phyloP scores from a whole-genome alignment of 176 grass and related monocot species.

The Poa annua region DNA sequence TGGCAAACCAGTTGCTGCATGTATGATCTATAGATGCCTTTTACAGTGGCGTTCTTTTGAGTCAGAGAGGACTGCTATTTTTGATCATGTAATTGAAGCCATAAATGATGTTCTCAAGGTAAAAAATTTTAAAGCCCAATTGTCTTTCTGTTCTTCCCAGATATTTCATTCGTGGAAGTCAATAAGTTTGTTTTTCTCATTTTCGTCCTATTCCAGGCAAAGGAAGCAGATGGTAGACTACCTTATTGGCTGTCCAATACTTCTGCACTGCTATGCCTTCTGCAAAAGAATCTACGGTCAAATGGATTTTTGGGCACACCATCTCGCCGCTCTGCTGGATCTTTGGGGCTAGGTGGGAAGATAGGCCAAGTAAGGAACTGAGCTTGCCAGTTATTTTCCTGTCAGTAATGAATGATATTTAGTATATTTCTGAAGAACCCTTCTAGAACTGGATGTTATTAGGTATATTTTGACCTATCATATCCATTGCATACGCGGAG shows the following conservation, averaged over 20 bases:
- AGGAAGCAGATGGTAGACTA: slow-evolving; percentile 63
- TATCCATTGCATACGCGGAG: slow-evolving; percentile 9
- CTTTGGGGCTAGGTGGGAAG: slow-evolving; percentile 54
- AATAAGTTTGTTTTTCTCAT: slow-evolving; percentile 5
- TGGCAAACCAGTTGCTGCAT: slow-evolving; percentile 86
- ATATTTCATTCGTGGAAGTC: slow-evolving; percentile 8
- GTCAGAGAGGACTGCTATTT: slow-evolving; percentile 93
- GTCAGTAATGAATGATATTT: neutral
- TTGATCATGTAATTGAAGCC: slow-evolving; percentile 88
- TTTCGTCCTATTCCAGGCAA: slow-evolving; percentile 54
- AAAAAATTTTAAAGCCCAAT: slow-evolving; percentile 20
- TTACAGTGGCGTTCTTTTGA: slow-evolving; percentile 85
- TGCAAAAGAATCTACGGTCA: slow-evolving; percentile 91
- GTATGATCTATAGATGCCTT: slow-evolving; percentile 90
- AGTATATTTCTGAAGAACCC: slow-evolving; percentile 16
- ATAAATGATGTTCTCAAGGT: slow-evolving; percentile 96
- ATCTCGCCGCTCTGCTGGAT: slow-evolving; percentile 62
- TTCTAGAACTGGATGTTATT: slow-evolving; percentile 3
- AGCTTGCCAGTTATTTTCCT: neutral
- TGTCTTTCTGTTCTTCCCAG: slow-evolving; percentile 33
- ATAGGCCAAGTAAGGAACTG: slow-evolving; percentile 61
- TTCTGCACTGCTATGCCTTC: slow-evolving; percentile 84
- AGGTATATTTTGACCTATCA: neutral
- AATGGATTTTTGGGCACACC: slow-evolving; percentile 84
- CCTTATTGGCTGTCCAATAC: slow-evolving; percentile 98